Evolutionary conservation across 306 rosid species (phyloP).

Genomic region (Ceratonia siliqua): DNA sequence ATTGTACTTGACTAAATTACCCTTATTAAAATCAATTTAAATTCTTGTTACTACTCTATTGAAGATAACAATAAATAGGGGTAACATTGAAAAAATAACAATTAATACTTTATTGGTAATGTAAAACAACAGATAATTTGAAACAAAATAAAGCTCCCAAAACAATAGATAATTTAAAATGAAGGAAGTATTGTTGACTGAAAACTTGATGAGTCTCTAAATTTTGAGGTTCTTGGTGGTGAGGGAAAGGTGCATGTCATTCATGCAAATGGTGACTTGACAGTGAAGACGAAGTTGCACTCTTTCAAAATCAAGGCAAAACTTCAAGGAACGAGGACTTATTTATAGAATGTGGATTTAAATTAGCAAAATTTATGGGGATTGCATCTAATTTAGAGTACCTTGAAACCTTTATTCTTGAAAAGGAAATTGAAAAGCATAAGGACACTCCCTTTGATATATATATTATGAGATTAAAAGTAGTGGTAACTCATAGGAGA

Average conservation of each 20-base stretch:
- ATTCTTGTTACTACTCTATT: no score
- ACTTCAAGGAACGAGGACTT: constrained; percentile 78
- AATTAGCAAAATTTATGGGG: constrained; percentile 42
- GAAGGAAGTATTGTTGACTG: no score
- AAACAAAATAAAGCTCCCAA: no score
- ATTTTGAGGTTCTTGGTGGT: no score
- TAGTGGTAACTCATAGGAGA: constrained; percentile 69
- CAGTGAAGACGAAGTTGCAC: constrained; percentile 79
- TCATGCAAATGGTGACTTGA: constrained; percentile 64
- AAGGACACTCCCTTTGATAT: constrained; percentile 62
- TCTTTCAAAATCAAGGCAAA: constrained; percentile 88
- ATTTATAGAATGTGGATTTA: constrained; percentile 49
- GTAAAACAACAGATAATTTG: no score
- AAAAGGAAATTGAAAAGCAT: constrained; percentile 54
- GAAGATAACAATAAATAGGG: no score
- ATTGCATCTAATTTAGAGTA: constrained; percentile 53
- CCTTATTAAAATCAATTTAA: no score
- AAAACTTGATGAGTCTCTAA: no score
- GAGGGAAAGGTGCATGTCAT: constrained; percentile 81
- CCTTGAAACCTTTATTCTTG: constrained; percentile 55
- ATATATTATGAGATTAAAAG: constrained; percentile 75
- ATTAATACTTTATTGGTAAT: no score
- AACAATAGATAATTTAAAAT: no score
- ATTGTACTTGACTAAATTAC: no score
- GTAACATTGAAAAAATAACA: no score